These are phyloP conservation scores for Rutidosis leptorrhynchoides DNA, from an alignment of 129 eudicot genomes.

Conservation along the genomic window DNA sequence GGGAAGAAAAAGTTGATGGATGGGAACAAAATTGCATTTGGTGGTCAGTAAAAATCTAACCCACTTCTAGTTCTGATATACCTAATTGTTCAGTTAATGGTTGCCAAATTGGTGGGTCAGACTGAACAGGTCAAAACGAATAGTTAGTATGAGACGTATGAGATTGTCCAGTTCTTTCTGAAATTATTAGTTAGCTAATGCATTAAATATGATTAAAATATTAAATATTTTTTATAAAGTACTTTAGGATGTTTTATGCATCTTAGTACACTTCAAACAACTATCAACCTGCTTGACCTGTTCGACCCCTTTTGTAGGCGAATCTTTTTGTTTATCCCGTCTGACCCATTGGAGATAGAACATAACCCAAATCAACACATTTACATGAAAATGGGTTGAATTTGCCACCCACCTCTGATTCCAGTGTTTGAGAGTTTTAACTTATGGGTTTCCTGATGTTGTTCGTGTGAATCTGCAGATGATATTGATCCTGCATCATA, in stretches of 20 bases:
- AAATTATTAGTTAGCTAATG: background rate
- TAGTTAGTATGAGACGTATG: background rate
- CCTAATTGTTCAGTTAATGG: background rate
- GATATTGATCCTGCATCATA: slow-evolving; percentile 60
- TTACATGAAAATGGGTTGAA: background rate
- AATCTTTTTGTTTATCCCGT: background rate
- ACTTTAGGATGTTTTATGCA: background rate
- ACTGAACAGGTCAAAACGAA: background rate
- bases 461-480: slow-evolving; percentile 49
- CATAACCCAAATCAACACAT: background rate
- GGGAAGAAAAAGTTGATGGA: slow-evolving; percentile 91
- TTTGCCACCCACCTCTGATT: background rate
- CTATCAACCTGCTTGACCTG: background rate
- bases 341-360: background rate
- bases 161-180: background rate
- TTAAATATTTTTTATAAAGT: too few species aligned
- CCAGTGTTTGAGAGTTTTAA: background rate
- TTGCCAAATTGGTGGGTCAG: background rate
- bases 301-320: background rate
- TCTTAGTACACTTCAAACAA: background rate
- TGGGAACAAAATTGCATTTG: slow-evolving; percentile 65
- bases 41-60: slow-evolving; percentile 46
- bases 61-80: background rate
- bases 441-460: slow-evolving; percentile 10
- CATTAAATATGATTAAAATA: background rate